phyloP scores from a whole-genome alignment of 1,284 basidiomycete species.

The Violaceomyces palustris region DNA sequence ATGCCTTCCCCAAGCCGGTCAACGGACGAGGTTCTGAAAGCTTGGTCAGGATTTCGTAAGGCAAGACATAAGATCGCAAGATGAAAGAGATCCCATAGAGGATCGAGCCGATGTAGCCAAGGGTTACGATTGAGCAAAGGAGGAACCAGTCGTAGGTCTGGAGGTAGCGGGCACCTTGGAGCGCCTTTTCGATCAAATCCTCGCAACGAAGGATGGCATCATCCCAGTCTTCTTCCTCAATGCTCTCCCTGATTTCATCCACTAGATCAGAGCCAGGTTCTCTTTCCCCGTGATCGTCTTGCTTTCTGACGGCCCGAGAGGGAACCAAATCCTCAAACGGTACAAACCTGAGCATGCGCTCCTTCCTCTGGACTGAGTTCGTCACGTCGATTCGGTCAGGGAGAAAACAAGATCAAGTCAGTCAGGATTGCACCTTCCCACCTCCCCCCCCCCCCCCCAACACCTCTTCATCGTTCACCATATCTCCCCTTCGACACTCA shows the following conservation, averaged over 20 bases:
- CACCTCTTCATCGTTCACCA: too few species aligned
- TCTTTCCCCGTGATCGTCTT: too few species aligned
- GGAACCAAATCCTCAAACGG: slow-evolving; percentile 14
- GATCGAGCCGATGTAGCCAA: slow-evolving; percentile 75
- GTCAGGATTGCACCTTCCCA: too few species aligned
- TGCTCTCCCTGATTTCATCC: slow-evolving; percentile 50
- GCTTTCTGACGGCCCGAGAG: too few species aligned
- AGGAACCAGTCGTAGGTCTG: slow-evolving; percentile 77
- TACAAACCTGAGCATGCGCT: slow-evolving; percentile 28
- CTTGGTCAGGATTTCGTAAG: background rate
- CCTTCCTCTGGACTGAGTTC: too few species aligned
- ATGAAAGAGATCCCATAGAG: slow-evolving; percentile 46
- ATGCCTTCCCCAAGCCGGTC: slow-evolving; percentile 5
- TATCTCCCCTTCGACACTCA: slow-evolving; percentile 47
- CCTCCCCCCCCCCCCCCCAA: too few species aligned
- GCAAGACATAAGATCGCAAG: slow-evolving; percentile 31
- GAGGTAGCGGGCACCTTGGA: slow-evolving; percentile 71
- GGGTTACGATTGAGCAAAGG: slow-evolving; percentile 65
- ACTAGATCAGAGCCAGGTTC: slow-evolving; percentile 54
- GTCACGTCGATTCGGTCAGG: too few species aligned
- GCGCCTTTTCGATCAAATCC: slow-evolving; percentile 60
- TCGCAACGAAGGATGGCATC: slow-evolving; percentile 59
- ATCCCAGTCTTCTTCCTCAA: slow-evolving; percentile 55
- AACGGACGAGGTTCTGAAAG: background rate
- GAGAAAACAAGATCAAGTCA: too few species aligned